Evolutionary conservation across 75 land plant genomes (phyloP), one percentile per base, ranked within the genome.

Genomic region (Selaginella moellendorffii): DNA sequence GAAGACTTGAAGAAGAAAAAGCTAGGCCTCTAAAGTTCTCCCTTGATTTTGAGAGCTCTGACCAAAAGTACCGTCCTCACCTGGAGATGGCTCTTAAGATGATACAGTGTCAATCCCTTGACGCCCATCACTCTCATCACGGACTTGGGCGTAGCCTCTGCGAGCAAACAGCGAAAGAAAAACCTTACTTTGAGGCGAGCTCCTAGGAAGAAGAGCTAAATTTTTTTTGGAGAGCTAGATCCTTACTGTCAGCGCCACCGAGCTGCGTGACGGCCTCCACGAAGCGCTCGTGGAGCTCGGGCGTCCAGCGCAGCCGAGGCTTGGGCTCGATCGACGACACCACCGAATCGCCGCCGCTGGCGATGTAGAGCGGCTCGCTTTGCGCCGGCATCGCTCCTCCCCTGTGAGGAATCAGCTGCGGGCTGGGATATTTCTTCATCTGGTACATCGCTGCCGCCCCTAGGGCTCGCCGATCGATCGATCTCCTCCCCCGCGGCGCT

Each of bases 41-140:
- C n/a, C n/a, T n/a, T n/a, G n/a, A n/a, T n/a, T n/a, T n/a, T n/a
- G n/a, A n/a, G n/a, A n/a, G n/a, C n/a, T n/a, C n/a, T 36, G 46
- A 36, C 46, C 5, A 36, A 14, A 36, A 52, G 30, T 9, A 52
- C 24, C 31, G 46, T 53, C 29, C 73, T 14, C 29, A 83, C 90
- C 84, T 86, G 90, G 27, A 86, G 80, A 68, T 86, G 90, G 66
- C 90, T 86, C 66, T 83, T 86, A 0, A 86, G 76, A 64, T 86
- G 90, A 72, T 86, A 86, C 29, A 86, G 70, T 19, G 90, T 86
- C 24, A 86, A 82, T 28, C 90, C 90, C 30, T 83, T 77, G 66
- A 86, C 80, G 28, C 79, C 81, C 90, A 86, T 86, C 0, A 86
- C 69, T 60, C 76, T 86, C 90, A 86, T 83, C 0, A 83, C 67